Conservation (phyloP, 345 rosid species). For the Conringia planisiliqua region DNA sequence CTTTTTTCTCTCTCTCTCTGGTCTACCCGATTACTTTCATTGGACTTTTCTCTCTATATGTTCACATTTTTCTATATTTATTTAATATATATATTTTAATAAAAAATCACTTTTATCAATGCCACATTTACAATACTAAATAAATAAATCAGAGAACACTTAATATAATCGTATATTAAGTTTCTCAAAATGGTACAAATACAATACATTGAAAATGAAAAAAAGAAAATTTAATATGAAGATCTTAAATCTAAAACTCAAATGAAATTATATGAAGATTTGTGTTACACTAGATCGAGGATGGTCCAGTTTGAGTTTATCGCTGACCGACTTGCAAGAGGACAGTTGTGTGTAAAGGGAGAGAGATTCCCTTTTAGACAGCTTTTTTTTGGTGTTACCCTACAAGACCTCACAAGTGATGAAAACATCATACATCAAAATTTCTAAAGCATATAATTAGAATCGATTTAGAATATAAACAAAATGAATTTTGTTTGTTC, state of each 20-base stretch:
- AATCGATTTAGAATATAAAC: not conserved
- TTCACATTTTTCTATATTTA: too few species aligned
- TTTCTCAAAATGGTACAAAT: not conserved
- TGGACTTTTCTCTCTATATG: too few species aligned
- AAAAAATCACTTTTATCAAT: not conserved
- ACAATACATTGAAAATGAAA: not conserved
- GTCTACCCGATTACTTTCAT: too few species aligned
- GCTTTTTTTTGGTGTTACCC: conserved; percentile 48
- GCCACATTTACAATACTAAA: not conserved
- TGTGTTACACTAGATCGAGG: conserved; percentile 6
- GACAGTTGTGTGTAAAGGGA: conserved; percentile 46
- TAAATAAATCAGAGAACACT: not conserved
- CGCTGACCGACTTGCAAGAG: conserved; percentile 46
- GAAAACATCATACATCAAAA: not conserved
- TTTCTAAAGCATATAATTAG: not conserved
- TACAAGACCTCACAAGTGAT: conserved; percentile 30
- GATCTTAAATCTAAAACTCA: not conserved
- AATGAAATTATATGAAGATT: not conserved
- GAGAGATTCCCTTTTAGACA: conserved; percentile 41
- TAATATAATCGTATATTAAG: not conserved
- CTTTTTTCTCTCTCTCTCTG: too few species aligned
- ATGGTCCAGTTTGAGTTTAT: conserved; percentile 46
- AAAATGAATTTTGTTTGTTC: too few species aligned
- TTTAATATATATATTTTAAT: not conserved
- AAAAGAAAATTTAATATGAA: not conserved